phyloP scores from a whole-genome alignment of 1,284 basidiomycete species.

The Pseudomicrostroma phylloplanum region DNA sequence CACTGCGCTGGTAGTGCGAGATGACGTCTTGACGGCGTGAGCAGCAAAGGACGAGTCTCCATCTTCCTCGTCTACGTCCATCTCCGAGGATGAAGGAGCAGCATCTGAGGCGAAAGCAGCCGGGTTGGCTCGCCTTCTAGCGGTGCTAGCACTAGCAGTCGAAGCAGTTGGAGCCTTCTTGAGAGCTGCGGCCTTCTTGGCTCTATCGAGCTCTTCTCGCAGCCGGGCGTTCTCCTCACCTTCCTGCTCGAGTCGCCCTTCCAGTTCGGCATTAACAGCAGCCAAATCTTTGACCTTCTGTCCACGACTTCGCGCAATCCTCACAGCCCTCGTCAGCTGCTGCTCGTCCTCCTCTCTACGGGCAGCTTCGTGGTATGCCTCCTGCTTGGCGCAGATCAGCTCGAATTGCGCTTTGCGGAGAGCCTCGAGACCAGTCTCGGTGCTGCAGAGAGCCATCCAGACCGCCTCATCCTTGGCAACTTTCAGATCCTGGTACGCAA shows the following conservation, averaged over 20 bases:
- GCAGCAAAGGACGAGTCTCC: not conserved
- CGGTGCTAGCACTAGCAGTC: no score
- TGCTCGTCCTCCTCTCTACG: not conserved
- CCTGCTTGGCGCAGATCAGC: not conserved
- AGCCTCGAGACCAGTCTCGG: not conserved
- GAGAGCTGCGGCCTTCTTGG: not conserved
- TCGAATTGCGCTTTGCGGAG: not conserved
- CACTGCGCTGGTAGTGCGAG: not conserved
- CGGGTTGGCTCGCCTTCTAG: no score
- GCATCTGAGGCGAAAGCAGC: no score
- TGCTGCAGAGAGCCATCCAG: not conserved
- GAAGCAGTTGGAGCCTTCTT: not conserved
- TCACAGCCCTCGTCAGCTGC: constrained; percentile 1
- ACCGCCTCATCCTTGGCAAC: not conserved
- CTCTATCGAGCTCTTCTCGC: not conserved
- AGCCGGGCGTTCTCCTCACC: not conserved
- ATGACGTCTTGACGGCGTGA: not conserved
- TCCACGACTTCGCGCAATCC: not conserved
- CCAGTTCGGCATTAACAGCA: not conserved
- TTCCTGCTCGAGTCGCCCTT: not conserved
- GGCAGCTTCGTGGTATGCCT: not conserved
- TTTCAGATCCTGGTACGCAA: not conserved
- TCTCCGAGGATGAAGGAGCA: no score
- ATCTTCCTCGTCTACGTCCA: no score
- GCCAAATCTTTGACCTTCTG: not conserved